Evolutionary conservation across 495 filamentous ascomycete genomes (phyloP), one percentile per base, ranked within the genome.

Genomic region (Aspergillus affinis): DNA sequence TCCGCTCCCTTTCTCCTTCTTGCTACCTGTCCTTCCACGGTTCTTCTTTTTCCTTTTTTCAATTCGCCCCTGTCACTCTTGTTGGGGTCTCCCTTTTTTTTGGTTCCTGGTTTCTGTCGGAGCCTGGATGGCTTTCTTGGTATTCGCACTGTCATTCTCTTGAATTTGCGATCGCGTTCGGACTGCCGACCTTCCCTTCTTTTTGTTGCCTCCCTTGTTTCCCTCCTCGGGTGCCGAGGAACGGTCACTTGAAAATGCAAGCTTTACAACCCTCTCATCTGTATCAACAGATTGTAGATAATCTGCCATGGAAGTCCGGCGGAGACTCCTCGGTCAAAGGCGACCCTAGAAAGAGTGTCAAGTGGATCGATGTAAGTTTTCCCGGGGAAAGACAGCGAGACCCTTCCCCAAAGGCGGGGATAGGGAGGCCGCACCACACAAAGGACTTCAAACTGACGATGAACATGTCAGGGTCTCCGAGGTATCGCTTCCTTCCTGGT

Each of bases 341-440:
- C 20, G 72, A 77, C 55, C 71, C 74, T 8, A 61, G 71, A 58
- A 84, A 84, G 65, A 85, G 85, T 60, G 84, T 89, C 26, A 87
- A 87, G 75, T 89, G 86, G 86, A 84, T 88, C 44, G 86, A 89
- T 80, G 85, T 86, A 71, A 64, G 83, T 78, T 44, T 27, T 50
- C 21, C 32, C 32, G 32, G 32, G 6, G 7, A 36, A 36, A 36
- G 10, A 9, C 6, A 36, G 12, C 32, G 32, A n/a, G n/a, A n/a
- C 9, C 32, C 32, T 12, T 36, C 7, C 6, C 6, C 2, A 13
- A 36, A 36, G 32, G 32, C 32, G 32, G 32, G 32, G 32, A 36
- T 36, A n/a, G n/a, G 32, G 7, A 36, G 32, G 32, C 32, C 32
- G 9, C 8, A 36, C 32, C 2, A 36, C 32, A 36, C 7, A 12